phyloP scores from a whole-genome alignment of 768 basidiomycete genomes.

The Russula griseocarnosa region DNA sequence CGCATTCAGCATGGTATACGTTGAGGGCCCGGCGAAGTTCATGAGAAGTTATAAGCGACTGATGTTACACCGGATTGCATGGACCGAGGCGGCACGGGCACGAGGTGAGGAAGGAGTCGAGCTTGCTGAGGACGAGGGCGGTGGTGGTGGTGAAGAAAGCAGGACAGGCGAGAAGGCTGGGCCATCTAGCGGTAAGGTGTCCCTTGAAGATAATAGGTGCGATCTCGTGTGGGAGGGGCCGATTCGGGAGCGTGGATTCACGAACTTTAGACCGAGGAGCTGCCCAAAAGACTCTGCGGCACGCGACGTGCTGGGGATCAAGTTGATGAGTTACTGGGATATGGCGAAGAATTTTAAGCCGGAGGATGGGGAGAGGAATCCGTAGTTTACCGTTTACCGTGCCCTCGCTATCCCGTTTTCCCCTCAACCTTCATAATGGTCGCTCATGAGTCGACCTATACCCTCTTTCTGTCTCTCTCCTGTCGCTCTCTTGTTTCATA shows the following conservation, averaged over 20 bases:
- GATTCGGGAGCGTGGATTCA: slow-evolving; percentile 77
- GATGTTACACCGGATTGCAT: slow-evolving; percentile 82
- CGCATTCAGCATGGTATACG: slow-evolving; percentile 83
- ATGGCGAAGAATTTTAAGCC: slow-evolving; percentile 86
- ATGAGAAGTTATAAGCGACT: slow-evolving; percentile 84
- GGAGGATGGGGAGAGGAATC: slow-evolving; percentile 64
- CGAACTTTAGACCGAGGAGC: slow-evolving; percentile 70
- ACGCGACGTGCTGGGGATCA: slow-evolving; percentile 80
- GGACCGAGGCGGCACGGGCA: slow-evolving; percentile 88
- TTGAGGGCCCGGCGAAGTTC: slow-evolving; percentile 85
- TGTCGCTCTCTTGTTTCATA: too few species aligned
- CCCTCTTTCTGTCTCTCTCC: too few species aligned
- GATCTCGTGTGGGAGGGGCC: slow-evolving; percentile 91
- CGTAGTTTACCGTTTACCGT: slow-evolving; percentile 17
- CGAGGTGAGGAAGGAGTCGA: slow-evolving; percentile 71
- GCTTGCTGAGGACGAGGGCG: slow-evolving; percentile 47
- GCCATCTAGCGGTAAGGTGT: slow-evolving; percentile 37
- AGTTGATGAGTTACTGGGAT: slow-evolving; percentile 91
- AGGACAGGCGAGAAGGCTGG: slow-evolving; percentile 35
- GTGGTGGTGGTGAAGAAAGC: slow-evolving; percentile 38
- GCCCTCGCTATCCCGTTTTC: too few species aligned
- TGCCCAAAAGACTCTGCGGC: slow-evolving; percentile 83
- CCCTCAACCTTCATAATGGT: slow-evolving; percentile 1
- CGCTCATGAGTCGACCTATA: too few species aligned
- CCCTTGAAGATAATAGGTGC: slow-evolving; percentile 85